phyloP scores from a whole-genome alignment of 305 asterid genomes.

The Caryopteris hybrid region DNA sequence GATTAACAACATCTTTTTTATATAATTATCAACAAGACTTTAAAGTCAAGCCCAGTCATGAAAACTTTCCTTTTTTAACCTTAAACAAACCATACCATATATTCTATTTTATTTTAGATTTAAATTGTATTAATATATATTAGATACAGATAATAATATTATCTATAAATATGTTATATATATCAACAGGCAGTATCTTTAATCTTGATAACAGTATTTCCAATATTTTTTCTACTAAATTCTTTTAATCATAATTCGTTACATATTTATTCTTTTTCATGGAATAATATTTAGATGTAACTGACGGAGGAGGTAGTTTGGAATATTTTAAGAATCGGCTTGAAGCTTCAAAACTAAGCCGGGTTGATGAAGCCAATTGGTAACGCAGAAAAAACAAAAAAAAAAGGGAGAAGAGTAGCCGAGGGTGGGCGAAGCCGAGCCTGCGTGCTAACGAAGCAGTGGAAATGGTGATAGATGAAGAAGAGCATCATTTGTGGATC shows the following conservation, averaged over 20 bases:
- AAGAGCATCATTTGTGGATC: conserved; percentile 20
- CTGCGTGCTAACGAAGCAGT: conserved; percentile 40
- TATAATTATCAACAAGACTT: conserved; percentile 20
- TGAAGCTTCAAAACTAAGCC: background rate
- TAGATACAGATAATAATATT: no score
- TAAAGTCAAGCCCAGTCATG: conserved; percentile 19
- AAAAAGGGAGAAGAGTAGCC: no score
- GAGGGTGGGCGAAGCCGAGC: background rate
- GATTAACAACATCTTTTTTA: conserved; percentile 5
- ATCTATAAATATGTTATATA: no score
- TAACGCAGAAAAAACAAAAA: no score
- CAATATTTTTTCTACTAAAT: background rate
- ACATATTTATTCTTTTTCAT: background rate
- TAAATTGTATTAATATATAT: no score
- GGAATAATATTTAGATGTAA: no score
- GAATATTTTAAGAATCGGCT: background rate
- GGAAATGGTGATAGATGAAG: conserved; percentile 16
- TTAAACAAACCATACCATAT: conserved; percentile 18
- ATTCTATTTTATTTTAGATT: no score
- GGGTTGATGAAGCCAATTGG: background rate
- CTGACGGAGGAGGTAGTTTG: no score
- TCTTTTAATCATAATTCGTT: background rate
- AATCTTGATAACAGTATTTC: background rate
- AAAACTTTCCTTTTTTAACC: background rate
- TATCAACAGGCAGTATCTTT: no score